Base-by-base conservation (phyloP, 768 basidiomycete genomes). In the Calocera viscosa region DNA sequence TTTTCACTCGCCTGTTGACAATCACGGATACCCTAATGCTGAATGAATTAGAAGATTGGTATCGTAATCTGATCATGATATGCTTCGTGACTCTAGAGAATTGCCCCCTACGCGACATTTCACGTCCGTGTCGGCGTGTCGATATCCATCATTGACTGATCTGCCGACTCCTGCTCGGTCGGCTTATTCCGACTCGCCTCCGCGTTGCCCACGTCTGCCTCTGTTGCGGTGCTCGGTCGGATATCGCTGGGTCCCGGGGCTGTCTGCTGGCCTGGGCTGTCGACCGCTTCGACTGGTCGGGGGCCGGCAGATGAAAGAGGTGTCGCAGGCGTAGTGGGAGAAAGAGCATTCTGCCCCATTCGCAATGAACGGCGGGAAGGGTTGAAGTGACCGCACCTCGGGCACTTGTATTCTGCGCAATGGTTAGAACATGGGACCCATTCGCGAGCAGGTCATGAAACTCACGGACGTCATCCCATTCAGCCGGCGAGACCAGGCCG, bases 371-470 rank as follows among this genome's bases (percentile, higher is more conserved):
- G 24, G 24, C 43, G 67, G 0, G 71, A 66, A 1, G 72, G 71
- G 72, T 95, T 94, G 75, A 94, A 90, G 76, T 87, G 84, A 8
- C 86, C 86, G 74, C 93, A 95, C 73, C 90, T 91, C 0, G 86
- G 89, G 74, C 92, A 95, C 28, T 84, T 76, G 71, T 91, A 95
- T 78, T 93, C 92, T 94, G 72, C 17, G 14, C 22, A 41, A 24
- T 2, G 41, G 68, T 39, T 65, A 66, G 39, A 65, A 53, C 22
- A 64, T 17, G 7, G 64, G 28, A 43, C 2, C 49, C 26, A 28
- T 34, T 39, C 39, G 40, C 5, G 33, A 30, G 41, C 22, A 17
- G 22, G 17, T 49, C 41, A 33, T 24, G 22, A 26, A 26, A 85
- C 91, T 75, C 71, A 94, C 93, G 89, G 32, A 87, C 83, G 69